These are phyloP conservation scores for Pleurotus cornucopiae DNA, from an alignment of 768 basidiomycete genomes.

Conservation along the genomic window DNA sequence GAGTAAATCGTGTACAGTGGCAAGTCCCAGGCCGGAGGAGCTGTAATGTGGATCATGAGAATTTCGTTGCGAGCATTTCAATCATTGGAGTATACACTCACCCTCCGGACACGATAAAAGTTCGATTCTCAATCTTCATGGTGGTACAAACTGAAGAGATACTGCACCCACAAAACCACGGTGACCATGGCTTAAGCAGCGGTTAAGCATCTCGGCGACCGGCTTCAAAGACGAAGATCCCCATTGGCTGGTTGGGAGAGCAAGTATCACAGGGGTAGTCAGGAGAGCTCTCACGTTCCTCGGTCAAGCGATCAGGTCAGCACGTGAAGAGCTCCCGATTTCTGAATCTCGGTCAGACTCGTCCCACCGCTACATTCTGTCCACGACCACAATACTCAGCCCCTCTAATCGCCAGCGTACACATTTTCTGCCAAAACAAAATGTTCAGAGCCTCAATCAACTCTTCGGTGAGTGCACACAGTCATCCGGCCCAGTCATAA, in stretches of 20 bases:
- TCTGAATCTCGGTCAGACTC: not conserved
- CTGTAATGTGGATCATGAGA: constrained; percentile 20
- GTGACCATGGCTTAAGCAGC: not conserved
- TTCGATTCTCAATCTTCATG: constrained; percentile 50
- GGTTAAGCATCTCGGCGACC: not conserved
- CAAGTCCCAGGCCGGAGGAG: constrained; percentile 55
- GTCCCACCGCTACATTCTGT: too few species aligned
- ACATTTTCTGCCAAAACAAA: constrained; percentile 4
- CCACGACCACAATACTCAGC: too few species aligned
- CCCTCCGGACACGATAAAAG: constrained; percentile 58
- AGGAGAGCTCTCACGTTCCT: not conserved
- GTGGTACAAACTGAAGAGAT: not conserved
- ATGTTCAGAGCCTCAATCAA: constrained; percentile 46
- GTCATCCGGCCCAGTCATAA: not conserved
- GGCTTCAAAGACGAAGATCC: not conserved
- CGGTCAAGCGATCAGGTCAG: not conserved
- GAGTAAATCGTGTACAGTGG: constrained; percentile 44
- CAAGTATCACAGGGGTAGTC: not conserved
- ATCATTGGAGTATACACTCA: constrained; percentile 19
- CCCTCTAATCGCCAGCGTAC: too few species aligned
- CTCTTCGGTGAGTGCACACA: constrained; percentile 34
- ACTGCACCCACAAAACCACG: not conserved
- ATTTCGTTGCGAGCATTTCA: not conserved
- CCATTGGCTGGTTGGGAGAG: not conserved
- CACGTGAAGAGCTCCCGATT: not conserved